Evolutionary conservation across 139 green algal genomes (phyloP).

Genomic region (Astrephomene gubernaculifera): DNA sequence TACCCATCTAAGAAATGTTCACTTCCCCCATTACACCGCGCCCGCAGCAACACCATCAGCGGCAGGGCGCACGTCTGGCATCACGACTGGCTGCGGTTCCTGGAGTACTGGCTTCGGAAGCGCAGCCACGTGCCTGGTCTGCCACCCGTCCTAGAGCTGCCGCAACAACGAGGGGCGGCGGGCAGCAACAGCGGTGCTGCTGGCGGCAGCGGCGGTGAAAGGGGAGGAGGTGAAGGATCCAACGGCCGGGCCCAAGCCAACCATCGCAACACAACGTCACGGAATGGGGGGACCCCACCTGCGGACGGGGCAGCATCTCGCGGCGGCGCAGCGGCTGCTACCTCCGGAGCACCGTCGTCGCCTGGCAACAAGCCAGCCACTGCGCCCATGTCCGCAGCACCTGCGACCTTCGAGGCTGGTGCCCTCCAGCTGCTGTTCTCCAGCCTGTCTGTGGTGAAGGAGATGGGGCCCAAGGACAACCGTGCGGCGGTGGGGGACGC

Average conservation of each 20-base stretch:
- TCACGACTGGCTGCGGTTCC: conserved; percentile 18
- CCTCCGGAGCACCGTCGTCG: not conserved
- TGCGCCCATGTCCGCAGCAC: not conserved
- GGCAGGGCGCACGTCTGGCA: conserved; percentile 22
- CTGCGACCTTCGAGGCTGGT: not conserved
- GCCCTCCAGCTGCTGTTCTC: not conserved
- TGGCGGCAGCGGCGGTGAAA: not conserved
- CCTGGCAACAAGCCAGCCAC: not conserved
- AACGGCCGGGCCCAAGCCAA: not conserved
- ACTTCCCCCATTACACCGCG: not conserved
- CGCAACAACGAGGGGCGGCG: not conserved
- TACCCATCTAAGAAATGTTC: not conserved
- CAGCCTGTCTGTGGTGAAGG: not conserved
- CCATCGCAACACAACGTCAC: too few relatives aligned
- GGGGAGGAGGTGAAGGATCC: not conserved
- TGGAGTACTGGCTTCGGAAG: conserved; percentile 9
- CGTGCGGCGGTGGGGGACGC: not conserved
- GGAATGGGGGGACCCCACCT: not conserved
- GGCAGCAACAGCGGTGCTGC: not conserved
- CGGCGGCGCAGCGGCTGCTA: not conserved
- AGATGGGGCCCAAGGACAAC: not conserved
- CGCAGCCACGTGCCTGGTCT: not conserved
- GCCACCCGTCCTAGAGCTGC: too few relatives aligned
- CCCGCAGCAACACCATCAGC: not conserved
- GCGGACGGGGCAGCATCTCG: not conserved